A percentile compares a stretch with the other conserved stretches of the same genome.
These are phyloP conservation scores for Nitzschia sp. DNA, from an alignment of 108 stramenopile species.

Conservation along the genomic window DNA sequence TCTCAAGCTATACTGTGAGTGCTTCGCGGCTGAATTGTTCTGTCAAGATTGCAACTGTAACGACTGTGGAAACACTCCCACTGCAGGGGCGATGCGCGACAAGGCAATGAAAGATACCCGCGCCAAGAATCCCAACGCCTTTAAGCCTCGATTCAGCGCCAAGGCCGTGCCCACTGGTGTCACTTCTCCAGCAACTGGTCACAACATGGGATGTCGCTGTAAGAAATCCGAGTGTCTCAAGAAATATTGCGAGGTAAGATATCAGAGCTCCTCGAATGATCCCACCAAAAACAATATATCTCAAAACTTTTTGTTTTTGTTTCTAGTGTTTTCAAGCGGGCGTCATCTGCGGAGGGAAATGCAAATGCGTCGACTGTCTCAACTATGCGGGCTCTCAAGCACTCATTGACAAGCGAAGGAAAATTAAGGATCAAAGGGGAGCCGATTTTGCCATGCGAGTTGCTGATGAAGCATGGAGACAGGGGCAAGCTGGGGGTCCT, in stretches of 20 bases:
- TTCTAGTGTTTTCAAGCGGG: constrained; percentile 91
- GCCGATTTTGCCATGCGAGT: constrained; percentile 71
- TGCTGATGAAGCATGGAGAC: constrained; percentile 70
- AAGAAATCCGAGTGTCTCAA: constrained; percentile 94
- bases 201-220: constrained; percentile 94
- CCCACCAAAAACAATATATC: not conserved
- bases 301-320: constrained; percentile 2
- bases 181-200: constrained; percentile 39
- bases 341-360: constrained; percentile 88
- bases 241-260: constrained; percentile 94
- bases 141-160: constrained; percentile 56
- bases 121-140: constrained; percentile 85
- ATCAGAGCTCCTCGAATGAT: not conserved
- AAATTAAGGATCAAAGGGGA: constrained; percentile 80
- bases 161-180: constrained; percentile 17
- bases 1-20: constrained; percentile 96
- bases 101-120: constrained; percentile 90
- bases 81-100: constrained; percentile 59
- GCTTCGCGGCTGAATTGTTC: constrained; percentile 83
- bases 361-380: constrained; percentile 92
- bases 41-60: constrained; percentile 93
- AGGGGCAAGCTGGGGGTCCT: constrained; percentile 33
- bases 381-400: constrained; percentile 82
- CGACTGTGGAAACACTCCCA: constrained; percentile 81
- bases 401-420: constrained; percentile 78